These are phyloP conservation scores for Raddia guianensis DNA, from an alignment of 176 grass and related monocot genomes.

Conservation along the genomic window DNA sequence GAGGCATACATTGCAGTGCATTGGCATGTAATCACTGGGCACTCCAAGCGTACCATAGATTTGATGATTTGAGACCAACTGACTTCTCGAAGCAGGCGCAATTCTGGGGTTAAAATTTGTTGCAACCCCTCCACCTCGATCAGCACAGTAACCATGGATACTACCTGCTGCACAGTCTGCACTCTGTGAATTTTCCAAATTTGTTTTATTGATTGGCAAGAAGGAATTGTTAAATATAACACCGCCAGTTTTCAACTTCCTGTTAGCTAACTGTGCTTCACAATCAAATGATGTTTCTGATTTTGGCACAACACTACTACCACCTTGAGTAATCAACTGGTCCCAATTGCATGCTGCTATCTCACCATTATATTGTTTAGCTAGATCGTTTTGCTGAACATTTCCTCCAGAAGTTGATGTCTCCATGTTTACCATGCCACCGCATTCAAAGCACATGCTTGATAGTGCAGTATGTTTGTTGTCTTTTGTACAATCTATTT, in stretches of 20 bases:
- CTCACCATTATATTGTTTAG: slow-evolving; percentile 51
- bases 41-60: slow-evolving; percentile 26
- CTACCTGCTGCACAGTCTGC: slow-evolving; percentile 41
- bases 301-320: slow-evolving; percentile 48
- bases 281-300: slow-evolving; percentile 49
- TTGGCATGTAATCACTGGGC: slow-evolving; percentile 37
- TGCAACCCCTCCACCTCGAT: slow-evolving; percentile 31
- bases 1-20: slow-evolving; percentile 48
- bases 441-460: slow-evolving; percentile 47
- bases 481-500: slow-evolving; percentile 39
- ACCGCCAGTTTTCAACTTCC: slow-evolving; percentile 30
- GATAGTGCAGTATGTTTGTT: slow-evolving; percentile 17
- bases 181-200: slow-evolving; percentile 41
- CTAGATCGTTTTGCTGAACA: slow-evolving; percentile 40
- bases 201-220: slow-evolving; percentile 9
- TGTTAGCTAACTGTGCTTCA: slow-evolving; percentile 39
- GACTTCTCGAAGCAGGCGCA: slow-evolving; percentile 42
- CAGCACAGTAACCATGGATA: slow-evolving; percentile 45
- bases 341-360: slow-evolving; percentile 53
- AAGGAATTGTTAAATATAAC: slow-evolving; percentile 42
- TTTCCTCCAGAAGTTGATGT: slow-evolving; percentile 33
- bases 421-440: slow-evolving; percentile 39
- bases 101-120: slow-evolving; percentile 43
- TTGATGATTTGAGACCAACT: slow-evolving; percentile 45
- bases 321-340: slow-evolving; percentile 57